A percentile compares a stretch with the other conserved stretches of the same genome.
Conservation (phyloP, 306 rosid species). For the Malus asiatica region DNA sequence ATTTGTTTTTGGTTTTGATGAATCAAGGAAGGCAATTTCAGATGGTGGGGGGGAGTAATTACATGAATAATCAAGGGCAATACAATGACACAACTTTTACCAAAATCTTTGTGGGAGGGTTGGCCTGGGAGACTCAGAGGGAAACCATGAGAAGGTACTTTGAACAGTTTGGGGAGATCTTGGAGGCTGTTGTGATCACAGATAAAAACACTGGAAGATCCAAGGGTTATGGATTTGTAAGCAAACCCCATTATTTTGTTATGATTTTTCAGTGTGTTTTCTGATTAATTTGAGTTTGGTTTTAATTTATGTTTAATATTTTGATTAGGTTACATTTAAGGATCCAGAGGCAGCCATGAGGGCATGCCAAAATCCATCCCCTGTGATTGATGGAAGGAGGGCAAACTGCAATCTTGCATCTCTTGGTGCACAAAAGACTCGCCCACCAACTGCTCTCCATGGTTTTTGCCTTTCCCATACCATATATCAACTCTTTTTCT, state of each 20-base stretch:
- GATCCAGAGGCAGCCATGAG: slow-evolving; percentile 87
- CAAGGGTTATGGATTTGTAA: slow-evolving; percentile 98
- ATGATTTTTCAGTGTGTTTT: background rate
- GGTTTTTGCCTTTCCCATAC: slow-evolving; percentile 28
- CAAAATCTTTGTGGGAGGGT: slow-evolving; percentile 90
- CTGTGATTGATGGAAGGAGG: slow-evolving; percentile 91
- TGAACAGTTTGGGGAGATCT: slow-evolving; percentile 92
- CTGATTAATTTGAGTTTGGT: background rate
- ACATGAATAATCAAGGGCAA: slow-evolving; percentile 25
- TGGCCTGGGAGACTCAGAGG: slow-evolving; percentile 97
- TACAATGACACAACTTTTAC: slow-evolving; percentile 85
- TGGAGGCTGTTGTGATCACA: slow-evolving; percentile 92
- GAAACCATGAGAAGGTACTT: slow-evolving; percentile 83
- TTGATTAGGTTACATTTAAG: slow-evolving; percentile 76
- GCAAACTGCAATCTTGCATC: slow-evolving; percentile 96
- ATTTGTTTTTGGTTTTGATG: slow-evolving; percentile 23
- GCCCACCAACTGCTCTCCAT: slow-evolving; percentile 59
- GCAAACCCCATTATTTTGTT: slow-evolving; percentile 10
- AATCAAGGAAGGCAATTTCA: slow-evolving; percentile 72
- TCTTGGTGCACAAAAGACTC: slow-evolving; percentile 77
- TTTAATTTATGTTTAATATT: background rate
- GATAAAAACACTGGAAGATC: slow-evolving; percentile 93
- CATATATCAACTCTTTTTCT: background rate
- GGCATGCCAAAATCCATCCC: slow-evolving; percentile 94
- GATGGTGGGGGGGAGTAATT: slow-evolving; percentile 51